Conservation (phyloP, 805 yeast genomes). For the Hanseniaspora valbyensis region DNA sequence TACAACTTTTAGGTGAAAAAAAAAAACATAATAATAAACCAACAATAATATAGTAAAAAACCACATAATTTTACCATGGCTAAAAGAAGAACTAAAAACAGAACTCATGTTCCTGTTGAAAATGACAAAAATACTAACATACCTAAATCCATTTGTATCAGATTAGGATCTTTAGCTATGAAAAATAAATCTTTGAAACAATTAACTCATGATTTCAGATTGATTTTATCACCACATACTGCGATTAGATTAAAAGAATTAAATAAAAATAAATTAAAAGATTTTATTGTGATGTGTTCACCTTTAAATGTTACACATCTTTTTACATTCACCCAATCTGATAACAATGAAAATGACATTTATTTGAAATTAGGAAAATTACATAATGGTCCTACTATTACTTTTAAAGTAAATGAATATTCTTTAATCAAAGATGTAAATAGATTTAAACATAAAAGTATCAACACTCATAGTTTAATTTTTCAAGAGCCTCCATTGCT, state of each 20-base stretch:
- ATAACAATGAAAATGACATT: conserved; percentile 56
- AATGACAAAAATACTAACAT: conserved; percentile 57
- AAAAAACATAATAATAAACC: neutral
- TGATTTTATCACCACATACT: conserved; percentile 92
- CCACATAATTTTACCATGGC: conserved; percentile 33
- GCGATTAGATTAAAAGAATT: conserved; percentile 82
- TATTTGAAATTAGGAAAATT: conserved; percentile 73
- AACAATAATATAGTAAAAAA: neutral
- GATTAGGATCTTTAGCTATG: conserved; percentile 48
- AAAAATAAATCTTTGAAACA: conserved; percentile 72
- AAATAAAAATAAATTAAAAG: conserved; percentile 75
- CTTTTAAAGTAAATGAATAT: conserved; percentile 66
- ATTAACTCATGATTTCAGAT: conserved; percentile 76
- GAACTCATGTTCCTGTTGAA: conserved; percentile 67
- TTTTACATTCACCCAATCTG: conserved; percentile 74
- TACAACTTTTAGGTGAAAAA: too few relatives aligned
- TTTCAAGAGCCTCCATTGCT: conserved; percentile 65
- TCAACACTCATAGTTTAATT: conserved; percentile 55
- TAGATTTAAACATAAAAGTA: conserved; percentile 63
- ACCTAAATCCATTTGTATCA: conserved; percentile 89
- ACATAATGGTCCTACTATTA: conserved; percentile 90
- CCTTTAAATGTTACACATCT: conserved; percentile 87
- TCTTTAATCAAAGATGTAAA: conserved; percentile 74
- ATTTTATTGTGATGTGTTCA: conserved; percentile 96
- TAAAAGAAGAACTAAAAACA: conserved; percentile 56